Evolutionary conservation across 2,329 filamentous ascomycete genomes (phyloP).

Genomic region (Talaromyces amestolkiae): DNA sequence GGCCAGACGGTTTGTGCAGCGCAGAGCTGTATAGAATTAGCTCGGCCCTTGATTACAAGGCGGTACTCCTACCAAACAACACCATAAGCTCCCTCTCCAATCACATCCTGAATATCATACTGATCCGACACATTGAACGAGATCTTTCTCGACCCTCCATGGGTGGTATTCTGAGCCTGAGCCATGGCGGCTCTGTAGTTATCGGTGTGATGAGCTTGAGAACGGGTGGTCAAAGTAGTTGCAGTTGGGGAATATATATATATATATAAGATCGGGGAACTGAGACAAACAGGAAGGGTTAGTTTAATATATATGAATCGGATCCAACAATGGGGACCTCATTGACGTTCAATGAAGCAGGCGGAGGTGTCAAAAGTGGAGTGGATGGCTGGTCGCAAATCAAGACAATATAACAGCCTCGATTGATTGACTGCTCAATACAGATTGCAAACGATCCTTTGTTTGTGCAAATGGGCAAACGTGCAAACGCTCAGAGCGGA

Average conservation of each 20-base stretch:
- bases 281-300: not conserved
- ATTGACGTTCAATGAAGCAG: not conserved
- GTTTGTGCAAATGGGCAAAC: not conserved
- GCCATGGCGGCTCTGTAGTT: slow-evolving; percentile 34
- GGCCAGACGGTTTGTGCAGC: slow-evolving; percentile 93
- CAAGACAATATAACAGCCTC: not conserved
- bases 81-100: slow-evolving; percentile 96
- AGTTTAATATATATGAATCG: slow-evolving; percentile 8
- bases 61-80: slow-evolving; percentile 81
- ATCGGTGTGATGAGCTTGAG: not conserved
- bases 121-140: slow-evolving; percentile 99
- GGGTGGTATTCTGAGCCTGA: slow-evolving; percentile 44
- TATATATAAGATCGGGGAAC: slow-evolving; percentile 1
- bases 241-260: not conserved
- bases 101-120: slow-evolving; percentile 99
- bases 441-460: not conserved
- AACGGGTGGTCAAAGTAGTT: not conserved
- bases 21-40: slow-evolving; percentile 67
- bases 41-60: not conserved
- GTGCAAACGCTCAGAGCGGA: not conserved
- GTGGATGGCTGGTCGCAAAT: not conserved
- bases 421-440: not conserved
- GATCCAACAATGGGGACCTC: not conserved
- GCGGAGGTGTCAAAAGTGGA: not conserved
- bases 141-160: slow-evolving; percentile 75